Evolutionary conservation across 2,329 filamentous ascomycete species (phyloP).

Genomic region (Lecanicillium sp.): DNA sequence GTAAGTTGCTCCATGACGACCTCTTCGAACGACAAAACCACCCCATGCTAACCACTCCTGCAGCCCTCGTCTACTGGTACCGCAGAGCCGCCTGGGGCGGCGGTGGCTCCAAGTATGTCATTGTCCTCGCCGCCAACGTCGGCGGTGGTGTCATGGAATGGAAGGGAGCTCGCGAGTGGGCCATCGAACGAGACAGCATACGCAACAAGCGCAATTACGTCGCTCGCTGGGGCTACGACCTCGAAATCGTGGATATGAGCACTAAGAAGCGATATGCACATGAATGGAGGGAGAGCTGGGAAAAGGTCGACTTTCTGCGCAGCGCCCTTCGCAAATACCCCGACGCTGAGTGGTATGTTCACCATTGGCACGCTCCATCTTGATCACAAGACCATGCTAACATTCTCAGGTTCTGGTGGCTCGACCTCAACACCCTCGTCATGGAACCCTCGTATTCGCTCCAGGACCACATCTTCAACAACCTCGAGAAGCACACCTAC

Average conservation of each 20-base stretch:
- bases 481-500: constrained; percentile 69
- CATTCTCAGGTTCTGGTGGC: constrained; percentile 88
- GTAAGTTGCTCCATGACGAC: constrained; percentile 47
- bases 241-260: constrained; percentile 97
- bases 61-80: constrained; percentile 56
- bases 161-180: constrained; percentile 97
- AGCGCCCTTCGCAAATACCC: constrained; percentile 90
- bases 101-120: constrained; percentile 84
- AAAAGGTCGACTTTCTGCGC: constrained; percentile 92
- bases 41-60: constrained; percentile 21
- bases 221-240: constrained; percentile 82
- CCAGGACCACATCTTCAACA: constrained; percentile 82
- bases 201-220: constrained; percentile 91
- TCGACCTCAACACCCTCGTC: constrained; percentile 94
- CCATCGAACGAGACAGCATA: constrained; percentile 92
- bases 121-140: constrained; percentile 88
- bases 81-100: constrained; percentile 68
- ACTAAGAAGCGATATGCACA: constrained; percentile 98
- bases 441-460: constrained; percentile 94
- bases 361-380: neutral
- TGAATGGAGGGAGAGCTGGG: constrained; percentile 99
- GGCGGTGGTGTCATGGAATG: constrained; percentile 98
- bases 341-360: constrained; percentile 82
- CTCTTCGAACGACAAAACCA: neutral
- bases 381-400: neutral